Evolutionary conservation across 1,139 yeast genomes (phyloP), one percentile per base, ranked within the genome.

Genomic region (Pichia sp.): DNA sequence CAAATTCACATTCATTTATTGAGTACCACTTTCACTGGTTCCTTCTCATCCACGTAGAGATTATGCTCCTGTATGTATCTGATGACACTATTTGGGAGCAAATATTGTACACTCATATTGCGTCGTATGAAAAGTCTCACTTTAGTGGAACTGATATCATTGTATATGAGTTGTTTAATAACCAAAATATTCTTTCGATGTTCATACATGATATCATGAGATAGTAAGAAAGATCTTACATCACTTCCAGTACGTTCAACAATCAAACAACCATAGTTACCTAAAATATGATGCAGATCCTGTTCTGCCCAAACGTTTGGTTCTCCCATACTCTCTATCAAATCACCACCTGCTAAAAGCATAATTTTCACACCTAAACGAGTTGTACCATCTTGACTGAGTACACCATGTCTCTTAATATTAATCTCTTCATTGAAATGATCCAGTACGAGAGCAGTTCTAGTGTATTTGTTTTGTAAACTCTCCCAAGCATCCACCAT

Each of bases 401-500:
- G 26, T n/a, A 88, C 76, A 9, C 98, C 99, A 14, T 93, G 91
- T 40, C 94, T 67, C 56, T 81, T 81, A 45, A 87, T 77, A 58
- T 93, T 91, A 48, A 91, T 82, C 56, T 93, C 98, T 54, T 88
- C 87, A 60, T 91, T 91, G 62, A 91, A 91, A 60, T 91, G 99
- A 59, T 91, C 98, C 56, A 91, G 70, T 6, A 91, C 99, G 37
- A 86, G 72, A 2, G 98, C 97, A 0, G 99, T 91, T 48, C 98
- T 71, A 20, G 95, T 87, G 58, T 93, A 93, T 34, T 76, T 72
- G 1, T 87, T 85, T 58, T 93, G 98, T 42, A 91, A 66, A 7
- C 94, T 82, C 60, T 91, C 99, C 99, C 99, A 91, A 1, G 97
- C 96, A 59, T 91, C 99, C 18, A 91, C 98, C 97, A 91, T 93